Percentiles rank a stretch among this genome's conserved stretches.
Conservation (phyloP, 306 rosid genomes). For the Trifolium dubium region DNA sequence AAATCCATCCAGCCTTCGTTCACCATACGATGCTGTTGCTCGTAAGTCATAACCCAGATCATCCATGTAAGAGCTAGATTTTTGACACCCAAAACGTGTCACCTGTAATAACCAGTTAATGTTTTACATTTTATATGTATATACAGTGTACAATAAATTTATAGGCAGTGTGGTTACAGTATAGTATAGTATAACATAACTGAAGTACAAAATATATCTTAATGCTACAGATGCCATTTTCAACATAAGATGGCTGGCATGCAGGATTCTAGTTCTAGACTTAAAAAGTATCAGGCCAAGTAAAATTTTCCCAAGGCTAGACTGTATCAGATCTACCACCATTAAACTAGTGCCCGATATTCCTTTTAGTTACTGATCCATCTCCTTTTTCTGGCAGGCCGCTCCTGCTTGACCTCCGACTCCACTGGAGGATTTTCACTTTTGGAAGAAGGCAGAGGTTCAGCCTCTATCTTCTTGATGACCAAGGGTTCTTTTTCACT, state of each 20-base stretch:
- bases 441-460: constrained; percentile 66
- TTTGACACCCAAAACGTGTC: constrained; percentile 55
- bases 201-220: constrained; percentile 52
- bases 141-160: constrained; percentile 55
- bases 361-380: constrained; percentile 76
- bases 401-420: constrained; percentile 80
- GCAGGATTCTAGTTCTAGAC: constrained; percentile 43
- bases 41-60: constrained; percentile 37
- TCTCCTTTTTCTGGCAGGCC: constrained; percentile 95
- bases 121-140: constrained; percentile 74
- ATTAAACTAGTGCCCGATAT: constrained; percentile 30
- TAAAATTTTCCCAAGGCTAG: constrained; percentile 40
- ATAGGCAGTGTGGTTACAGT: constrained; percentile 58
- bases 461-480: constrained; percentile 77
- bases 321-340: constrained; percentile 22
- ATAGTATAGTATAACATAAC: constrained; percentile 42
- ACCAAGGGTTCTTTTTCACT: constrained; percentile 77
- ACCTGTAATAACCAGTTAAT: constrained; percentile 63
- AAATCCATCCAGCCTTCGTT: constrained; percentile 39
- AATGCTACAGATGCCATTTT: constrained; percentile 48
- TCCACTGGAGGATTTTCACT: constrained; percentile 71
- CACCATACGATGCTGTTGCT: constrained; percentile 32
- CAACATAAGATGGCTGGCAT: constrained; percentile 41
- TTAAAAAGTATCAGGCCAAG: constrained; percentile 36
- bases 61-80: constrained; percentile 47